phyloP scores from a whole-genome alignment of 495 filamentous ascomycete genomes.

The Penicillium pulvis region DNA sequence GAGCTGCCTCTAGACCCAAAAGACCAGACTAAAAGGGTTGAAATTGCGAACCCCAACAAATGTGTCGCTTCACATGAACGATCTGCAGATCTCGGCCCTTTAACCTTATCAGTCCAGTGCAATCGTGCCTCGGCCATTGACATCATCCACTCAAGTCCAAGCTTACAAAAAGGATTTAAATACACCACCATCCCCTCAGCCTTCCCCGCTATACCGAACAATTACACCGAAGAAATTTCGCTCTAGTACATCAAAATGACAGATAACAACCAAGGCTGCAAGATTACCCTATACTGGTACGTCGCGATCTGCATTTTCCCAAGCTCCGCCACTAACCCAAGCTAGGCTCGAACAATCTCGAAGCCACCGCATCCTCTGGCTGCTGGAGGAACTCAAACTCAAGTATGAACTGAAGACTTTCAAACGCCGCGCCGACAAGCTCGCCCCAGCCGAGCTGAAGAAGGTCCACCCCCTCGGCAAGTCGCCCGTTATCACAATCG shows the following conservation, averaged over 20 bases:
- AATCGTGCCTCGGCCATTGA: slow-evolving; percentile 29
- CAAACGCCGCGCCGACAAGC: slow-evolving; percentile 60
- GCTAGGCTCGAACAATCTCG: slow-evolving; percentile 54
- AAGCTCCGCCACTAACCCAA: background rate
- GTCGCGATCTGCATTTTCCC: slow-evolving; percentile 12
- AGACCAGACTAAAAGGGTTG: background rate
- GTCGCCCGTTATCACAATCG: slow-evolving; percentile 70
- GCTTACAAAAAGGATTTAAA: background rate
- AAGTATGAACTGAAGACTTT: slow-evolving; percentile 76
- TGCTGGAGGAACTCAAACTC: slow-evolving; percentile 81
- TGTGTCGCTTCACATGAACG: slow-evolving; percentile 16
- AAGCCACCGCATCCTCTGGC: slow-evolving; percentile 84
- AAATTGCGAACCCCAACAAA: slow-evolving; percentile 1
- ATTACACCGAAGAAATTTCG: background rate
- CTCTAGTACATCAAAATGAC: slow-evolving; percentile 21
- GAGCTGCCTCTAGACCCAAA: background rate
- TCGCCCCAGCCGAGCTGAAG: slow-evolving; percentile 73
- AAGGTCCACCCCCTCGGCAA: slow-evolving; percentile 85
- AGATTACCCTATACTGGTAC: slow-evolving; percentile 78
- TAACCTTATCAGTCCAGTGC: slow-evolving; percentile 16
- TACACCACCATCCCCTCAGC: background rate
- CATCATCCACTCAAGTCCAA: slow-evolving; percentile 16
- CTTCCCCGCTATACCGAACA: background rate
- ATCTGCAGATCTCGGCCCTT: slow-evolving; percentile 21
- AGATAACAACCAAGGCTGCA: slow-evolving; percentile 49